A percentile compares a stretch with the other conserved stretches of the same genome.
Evolutionary conservation across 805 yeast genomes (phyloP).

Genomic region (Scheffersomyces coipomensis): DNA sequence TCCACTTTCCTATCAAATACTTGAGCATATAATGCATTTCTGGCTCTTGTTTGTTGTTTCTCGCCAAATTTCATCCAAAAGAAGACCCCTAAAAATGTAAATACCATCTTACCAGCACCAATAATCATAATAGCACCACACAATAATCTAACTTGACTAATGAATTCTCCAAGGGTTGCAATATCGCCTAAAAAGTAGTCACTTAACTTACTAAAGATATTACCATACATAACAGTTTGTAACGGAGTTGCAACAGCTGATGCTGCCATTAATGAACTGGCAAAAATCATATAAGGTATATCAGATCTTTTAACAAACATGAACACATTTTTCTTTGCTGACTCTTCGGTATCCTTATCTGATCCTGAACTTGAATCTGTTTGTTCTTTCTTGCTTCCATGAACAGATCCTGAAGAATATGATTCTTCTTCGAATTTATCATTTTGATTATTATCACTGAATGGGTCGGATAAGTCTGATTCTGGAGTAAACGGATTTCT

Average conservation of each 20-base stretch:
- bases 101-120: constrained; percentile 29
- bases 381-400: background rate
- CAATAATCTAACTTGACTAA: constrained; percentile 20
- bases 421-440: background rate
- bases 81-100: constrained; percentile 53
- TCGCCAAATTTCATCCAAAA: constrained; percentile 76
- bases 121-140: constrained; percentile 32
- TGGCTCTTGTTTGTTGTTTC: constrained; percentile 56
- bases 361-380: background rate
- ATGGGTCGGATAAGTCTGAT: constrained; percentile 2
- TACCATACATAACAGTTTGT: constrained; percentile 64
- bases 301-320: constrained; percentile 15
- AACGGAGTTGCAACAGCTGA: constrained; percentile 62
- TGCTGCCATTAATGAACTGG: constrained; percentile 37
- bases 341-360: background rate
- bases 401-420: background rate
- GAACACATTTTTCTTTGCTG: constrained; percentile 8
- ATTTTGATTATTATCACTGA: constrained; percentile 1
- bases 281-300: constrained; percentile 15
- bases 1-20: constrained; percentile 45
- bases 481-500: background rate
- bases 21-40: constrained; percentile 43
- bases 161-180: constrained; percentile 18
- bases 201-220: constrained; percentile 46
- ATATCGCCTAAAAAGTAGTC: constrained; percentile 28